A percentile compares a stretch with the other conserved stretches of the same genome.
Conservation (phyloP, 148 eudicot species). For the Dianthus caryophyllus region DNA sequence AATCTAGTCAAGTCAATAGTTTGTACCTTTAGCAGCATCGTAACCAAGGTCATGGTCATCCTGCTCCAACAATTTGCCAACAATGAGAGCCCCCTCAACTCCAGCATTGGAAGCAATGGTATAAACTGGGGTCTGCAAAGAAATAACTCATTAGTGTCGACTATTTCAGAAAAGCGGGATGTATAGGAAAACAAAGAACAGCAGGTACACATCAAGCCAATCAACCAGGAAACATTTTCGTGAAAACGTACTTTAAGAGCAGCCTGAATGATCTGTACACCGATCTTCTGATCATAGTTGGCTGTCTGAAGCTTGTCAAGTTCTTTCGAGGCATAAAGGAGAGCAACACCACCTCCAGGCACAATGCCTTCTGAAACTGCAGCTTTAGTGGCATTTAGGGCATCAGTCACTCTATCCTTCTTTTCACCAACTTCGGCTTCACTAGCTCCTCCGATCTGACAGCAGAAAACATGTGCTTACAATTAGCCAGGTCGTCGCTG, state of each 20-base stretch:
- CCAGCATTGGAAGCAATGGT: slow-evolving; percentile 94
- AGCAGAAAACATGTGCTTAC: background rate
- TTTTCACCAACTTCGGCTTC: slow-evolving; percentile 95
- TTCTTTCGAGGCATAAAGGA: slow-evolving; percentile 60
- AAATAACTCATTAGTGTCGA: background rate
- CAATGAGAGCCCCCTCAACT: slow-evolving; percentile 83
- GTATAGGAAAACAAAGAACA: background rate
- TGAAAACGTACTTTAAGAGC: slow-evolving; percentile 44
- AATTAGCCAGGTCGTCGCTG: background rate
- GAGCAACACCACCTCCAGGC: slow-evolving; percentile 73
- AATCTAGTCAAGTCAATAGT: no score
- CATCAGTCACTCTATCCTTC: slow-evolving; percentile 96
- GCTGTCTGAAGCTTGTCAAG: slow-evolving; percentile 41
- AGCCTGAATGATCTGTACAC: slow-evolving; percentile 66
- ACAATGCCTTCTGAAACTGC: slow-evolving; percentile 98
- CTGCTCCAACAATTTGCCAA: slow-evolving; percentile 86
- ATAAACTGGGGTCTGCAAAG: slow-evolving; percentile 34
- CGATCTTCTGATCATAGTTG: slow-evolving; percentile 63
- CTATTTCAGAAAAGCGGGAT: background rate
- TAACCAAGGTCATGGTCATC: slow-evolving; percentile 84
- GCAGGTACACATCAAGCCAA: no score
- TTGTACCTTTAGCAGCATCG: slow-evolving; percentile 87
- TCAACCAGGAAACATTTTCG: no score
- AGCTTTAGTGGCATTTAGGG: slow-evolving; percentile 93
- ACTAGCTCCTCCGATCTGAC: slow-evolving; percentile 94